These are phyloP conservation scores for Gardenia jasminoides DNA, from an alignment of 257 asterid species.

Conservation along the genomic window DNA sequence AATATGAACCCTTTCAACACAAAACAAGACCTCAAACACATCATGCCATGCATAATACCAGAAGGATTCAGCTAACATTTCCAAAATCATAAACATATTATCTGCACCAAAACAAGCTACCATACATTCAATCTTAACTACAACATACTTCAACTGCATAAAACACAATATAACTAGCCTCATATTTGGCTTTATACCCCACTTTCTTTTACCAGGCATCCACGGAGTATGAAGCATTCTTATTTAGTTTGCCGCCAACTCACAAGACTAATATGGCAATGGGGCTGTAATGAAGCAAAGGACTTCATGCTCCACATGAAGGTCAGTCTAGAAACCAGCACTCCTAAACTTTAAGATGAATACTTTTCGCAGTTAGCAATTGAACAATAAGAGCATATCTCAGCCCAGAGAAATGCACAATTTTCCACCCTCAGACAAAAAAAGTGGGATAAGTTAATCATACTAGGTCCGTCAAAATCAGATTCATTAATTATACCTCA, in stretches of 20 bases:
- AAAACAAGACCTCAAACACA: background rate
- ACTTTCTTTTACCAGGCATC: background rate
- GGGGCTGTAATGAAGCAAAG: background rate
- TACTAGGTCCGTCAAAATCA: background rate
- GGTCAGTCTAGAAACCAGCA: background rate
- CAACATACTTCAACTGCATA: background rate
- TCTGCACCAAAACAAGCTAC: background rate
- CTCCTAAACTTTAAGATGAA: background rate
- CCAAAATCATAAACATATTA: background rate
- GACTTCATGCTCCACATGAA: background rate
- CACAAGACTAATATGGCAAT: background rate
- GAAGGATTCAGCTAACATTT: background rate
- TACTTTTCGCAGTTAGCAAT: background rate
- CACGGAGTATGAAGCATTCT: too few species aligned
- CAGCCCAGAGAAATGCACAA: too few species aligned
- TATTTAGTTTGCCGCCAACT: background rate
- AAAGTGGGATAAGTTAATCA: too few species aligned
- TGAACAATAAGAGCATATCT: background rate
- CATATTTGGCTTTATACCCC: background rate
- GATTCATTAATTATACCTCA: background rate
- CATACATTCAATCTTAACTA: background rate
- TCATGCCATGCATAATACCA: background rate
- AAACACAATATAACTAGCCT: background rate
- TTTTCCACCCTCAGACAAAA: too few species aligned
- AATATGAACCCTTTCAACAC: background rate